Base-by-base conservation (phyloP, 768 basidiomycete genomes). In the Sporobolomyces roseus region DNA sequence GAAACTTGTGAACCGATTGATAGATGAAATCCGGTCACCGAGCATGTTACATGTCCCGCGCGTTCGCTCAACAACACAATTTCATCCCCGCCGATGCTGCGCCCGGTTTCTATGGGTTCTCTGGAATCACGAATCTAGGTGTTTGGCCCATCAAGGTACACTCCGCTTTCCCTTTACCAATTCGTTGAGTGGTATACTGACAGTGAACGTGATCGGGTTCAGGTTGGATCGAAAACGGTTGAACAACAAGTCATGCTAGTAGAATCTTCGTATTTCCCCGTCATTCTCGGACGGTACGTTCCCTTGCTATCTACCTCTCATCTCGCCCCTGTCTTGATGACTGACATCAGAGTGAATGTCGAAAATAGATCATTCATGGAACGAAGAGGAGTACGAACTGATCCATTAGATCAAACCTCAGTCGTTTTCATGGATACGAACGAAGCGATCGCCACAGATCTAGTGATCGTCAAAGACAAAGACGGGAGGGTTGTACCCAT, bases 201-300 rank as follows among this genome's bases (percentile, higher is more conserved):
- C 9, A 16, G 23, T 14, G 25, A 17, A 35, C 12, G 17, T 41
- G 38, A 17, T 41, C 10, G 17, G 38, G 48, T 29, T 16, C 6
- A 68, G 66, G 80, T 82, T 62, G 81, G 80, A 10, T 55, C 62
- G 13, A 76, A 77, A 68, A 79, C 79, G 21, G 76, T 76, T 14
- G 73, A 74, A 32, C 80, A 80, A 65, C 75, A 84, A 0, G 93
- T 97, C 13, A 93, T 90, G 78, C 84, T 98, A 35, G 88, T 90
- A 5, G 96, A 99, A 77, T 93, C 96, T 77, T 87, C 88, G 0
- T 92, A 97, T 76, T 98, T 98, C 78, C 93, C 96, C 74, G 90
- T 97, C 53, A 88, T 98, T 7, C 84, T 98, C 9, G 93, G 93
- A 1, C 83, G 93, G 30, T 86, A 86, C 29, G 93, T 41, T 25